These are phyloP conservation scores for Fennellomyces sp. DNA, from an alignment of 371 early-diverging fungal species.

Conservation along the genomic window DNA sequence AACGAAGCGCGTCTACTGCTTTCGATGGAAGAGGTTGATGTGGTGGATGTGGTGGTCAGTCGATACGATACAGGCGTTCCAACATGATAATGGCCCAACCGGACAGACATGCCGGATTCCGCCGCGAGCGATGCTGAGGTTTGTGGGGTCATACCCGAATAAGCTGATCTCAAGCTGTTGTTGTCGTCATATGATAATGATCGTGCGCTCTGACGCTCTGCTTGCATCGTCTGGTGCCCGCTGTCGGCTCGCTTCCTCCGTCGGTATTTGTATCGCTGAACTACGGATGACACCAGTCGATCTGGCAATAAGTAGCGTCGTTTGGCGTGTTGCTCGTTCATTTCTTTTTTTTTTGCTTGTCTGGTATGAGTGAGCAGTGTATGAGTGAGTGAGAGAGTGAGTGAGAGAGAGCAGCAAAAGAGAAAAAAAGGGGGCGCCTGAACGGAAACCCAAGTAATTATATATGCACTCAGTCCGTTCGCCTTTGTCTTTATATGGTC, in stretches of 20 bases:
- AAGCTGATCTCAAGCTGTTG: slow-evolving; percentile 12
- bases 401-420: no score
- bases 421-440: not conserved
- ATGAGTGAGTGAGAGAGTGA: no score
- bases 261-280: not conserved
- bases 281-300: not conserved
- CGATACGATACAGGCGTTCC: slow-evolving; percentile 23
- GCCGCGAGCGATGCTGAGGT: slow-evolving; percentile 1
- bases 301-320: not conserved
- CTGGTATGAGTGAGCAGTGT: not conserved
- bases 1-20: not conserved
- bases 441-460: not conserved
- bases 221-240: slow-evolving; percentile 11
- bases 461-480: not conserved
- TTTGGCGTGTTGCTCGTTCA: not conserved
- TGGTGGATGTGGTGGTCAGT: not conserved
- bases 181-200: not conserved
- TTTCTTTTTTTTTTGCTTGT: not conserved
- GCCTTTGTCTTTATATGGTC: not conserved
- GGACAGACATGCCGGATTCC: slow-evolving; percentile 16
- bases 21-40: not conserved
- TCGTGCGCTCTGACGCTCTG: not conserved
- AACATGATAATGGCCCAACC: slow-evolving; percentile 16
- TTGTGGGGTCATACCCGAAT: slow-evolving; percentile 6
- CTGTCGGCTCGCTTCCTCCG: slow-evolving; percentile 18